Percentiles rank a stretch among this genome's conserved stretches.
phyloP scores from a whole-genome alignment of 192 early-diverging fungal species.

The Coemansia sp. region DNA sequence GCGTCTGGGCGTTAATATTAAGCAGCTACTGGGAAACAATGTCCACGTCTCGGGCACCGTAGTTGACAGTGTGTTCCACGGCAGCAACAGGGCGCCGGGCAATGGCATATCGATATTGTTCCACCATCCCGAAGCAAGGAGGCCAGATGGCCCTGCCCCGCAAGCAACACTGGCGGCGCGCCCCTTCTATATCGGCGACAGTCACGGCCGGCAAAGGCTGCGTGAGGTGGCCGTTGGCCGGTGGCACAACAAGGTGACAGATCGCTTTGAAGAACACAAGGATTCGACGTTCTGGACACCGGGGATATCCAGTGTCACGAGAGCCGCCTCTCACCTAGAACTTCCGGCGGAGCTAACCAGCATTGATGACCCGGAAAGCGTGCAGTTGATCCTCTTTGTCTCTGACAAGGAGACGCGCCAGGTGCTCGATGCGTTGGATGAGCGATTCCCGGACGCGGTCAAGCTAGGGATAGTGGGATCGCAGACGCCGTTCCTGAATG shows the following conservation, averaged over 20 bases:
- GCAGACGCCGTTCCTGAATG: constrained; percentile 41
- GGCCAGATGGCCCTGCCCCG: too few relatives aligned
- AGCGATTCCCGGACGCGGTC: constrained; percentile 20
- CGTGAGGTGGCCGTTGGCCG: constrained; percentile 38
- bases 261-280: constrained; percentile 5
- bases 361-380: constrained; percentile 1
- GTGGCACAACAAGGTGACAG: constrained; percentile 32
- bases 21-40: background rate
- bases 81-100: background rate
- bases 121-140: background rate
- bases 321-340: constrained; percentile 17
- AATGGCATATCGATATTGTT: constrained; percentile 24
- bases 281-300: background rate
- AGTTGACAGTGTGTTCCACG: constrained; percentile 14
- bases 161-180: background rate
- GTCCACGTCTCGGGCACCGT: constrained; percentile 12
- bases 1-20: background rate
- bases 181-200: constrained; percentile 40
- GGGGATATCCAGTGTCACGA: constrained; percentile 19
- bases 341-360: constrained; percentile 19
- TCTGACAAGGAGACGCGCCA: constrained; percentile 33
- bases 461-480: constrained; percentile 38
- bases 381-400: constrained; percentile 22
- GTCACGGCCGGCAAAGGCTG: constrained; percentile 36
- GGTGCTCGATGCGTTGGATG: constrained; percentile 20